Percentiles rank a stretch among this genome's conserved stretches.
These are phyloP conservation scores for Geum urbanum DNA, from an alignment of 306 rosid species.

Conservation along the genomic window DNA sequence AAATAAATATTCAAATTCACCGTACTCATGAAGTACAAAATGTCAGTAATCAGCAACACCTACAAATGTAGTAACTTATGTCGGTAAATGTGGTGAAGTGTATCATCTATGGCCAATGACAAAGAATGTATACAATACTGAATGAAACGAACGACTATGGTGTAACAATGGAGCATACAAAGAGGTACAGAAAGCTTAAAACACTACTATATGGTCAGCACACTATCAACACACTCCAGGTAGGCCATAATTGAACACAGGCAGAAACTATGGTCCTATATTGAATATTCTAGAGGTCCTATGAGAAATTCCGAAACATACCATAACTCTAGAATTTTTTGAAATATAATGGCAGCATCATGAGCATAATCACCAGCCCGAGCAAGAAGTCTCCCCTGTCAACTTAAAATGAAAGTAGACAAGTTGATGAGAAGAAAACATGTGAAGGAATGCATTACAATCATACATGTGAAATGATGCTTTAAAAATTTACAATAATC, in stretches of 20 bases:
- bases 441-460: no score
- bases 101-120: neutral
- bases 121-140: neutral
- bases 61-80: neutral
- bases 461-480: no score
- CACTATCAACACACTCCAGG: neutral
- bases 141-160: neutral
- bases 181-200: neutral
- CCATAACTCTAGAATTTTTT: conserved; percentile 77
- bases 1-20: neutral
- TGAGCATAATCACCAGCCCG: conserved; percentile 75
- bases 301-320: conserved; percentile 35
- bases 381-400: conserved; percentile 99
- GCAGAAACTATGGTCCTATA: neutral
- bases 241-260: neutral
- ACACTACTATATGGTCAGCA: neutral
- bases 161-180: no score
- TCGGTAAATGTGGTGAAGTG: neutral
- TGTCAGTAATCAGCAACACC: neutral
- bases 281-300: neutral
- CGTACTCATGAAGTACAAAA: neutral
- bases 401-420: conserved; percentile 82
- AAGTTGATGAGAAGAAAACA: conserved; percentile 62
- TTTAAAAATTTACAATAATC: no score
- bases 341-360: conserved; percentile 70